Evolutionary conservation across 2,329 filamentous ascomycete species (phyloP), one percentile per base, ranked within the genome.

Genomic region (Colletotrichum tofieldiae): DNA sequence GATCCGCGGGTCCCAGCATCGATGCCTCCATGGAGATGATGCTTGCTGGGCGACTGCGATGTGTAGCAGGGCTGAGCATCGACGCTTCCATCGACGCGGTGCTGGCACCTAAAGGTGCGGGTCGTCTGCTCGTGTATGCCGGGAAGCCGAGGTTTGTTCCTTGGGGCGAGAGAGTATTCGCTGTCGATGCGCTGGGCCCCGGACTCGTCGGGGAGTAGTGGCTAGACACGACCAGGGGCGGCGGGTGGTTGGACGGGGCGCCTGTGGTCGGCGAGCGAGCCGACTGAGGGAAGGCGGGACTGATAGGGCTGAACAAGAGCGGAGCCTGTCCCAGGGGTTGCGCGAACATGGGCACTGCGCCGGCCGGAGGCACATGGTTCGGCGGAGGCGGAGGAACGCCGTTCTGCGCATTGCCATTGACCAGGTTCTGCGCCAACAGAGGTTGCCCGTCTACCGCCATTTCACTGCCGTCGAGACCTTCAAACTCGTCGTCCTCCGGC

Each of bases 401-500:
- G 8, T 45, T 59, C 23, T 55, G 49, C n/a, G 66, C 66, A 47
- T 71, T 58, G 26, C 59, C 66, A n/a, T 74, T 74, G 37, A 74
- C 73, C 18, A 74, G 66, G 43, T 74, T 63, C n/a, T 74, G 73
- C 6, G 71, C 73, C 58, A 74, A 52, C 2, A 73, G n/a, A 11
- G 65, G 73, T 14, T 74, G 73, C 14, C 72, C 76, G 58, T 84
- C 82, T 4, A 83, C 76, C 5, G 78, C 77, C 82, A 83, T 83
- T 35, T 84, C 83, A 71, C 75, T 81, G 6, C 77, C 79, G 37
- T 85, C 83, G 23, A 84, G 69, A 12, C 79, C 83, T 39, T 85
- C 84, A 51, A 83, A 82, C 49, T 85, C 82, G n/a, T 85, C 83
- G n/a, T 85, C 84, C 18, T 85, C 84, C 2, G 79, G 78, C 76